Evolutionary conservation across 1,139 yeast genomes (phyloP).

Genomic region (Protomyces lactucae-debilis): DNA sequence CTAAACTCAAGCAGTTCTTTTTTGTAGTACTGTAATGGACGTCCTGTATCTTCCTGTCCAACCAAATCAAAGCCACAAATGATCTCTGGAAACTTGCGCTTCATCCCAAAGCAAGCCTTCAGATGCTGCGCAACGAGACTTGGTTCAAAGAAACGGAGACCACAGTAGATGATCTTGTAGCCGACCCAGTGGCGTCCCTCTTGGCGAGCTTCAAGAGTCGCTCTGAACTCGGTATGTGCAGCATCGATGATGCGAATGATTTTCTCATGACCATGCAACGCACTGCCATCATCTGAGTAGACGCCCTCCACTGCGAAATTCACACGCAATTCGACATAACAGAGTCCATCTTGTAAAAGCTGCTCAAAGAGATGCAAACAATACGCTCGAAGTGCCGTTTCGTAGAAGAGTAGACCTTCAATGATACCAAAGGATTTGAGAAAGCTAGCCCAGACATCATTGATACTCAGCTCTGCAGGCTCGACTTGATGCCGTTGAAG

Average conservation of each 20-base stretch:
- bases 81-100: not conserved
- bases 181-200: not conserved
- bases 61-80: conserved; percentile 1
- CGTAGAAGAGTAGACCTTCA: not conserved
- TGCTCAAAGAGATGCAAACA: not conserved
- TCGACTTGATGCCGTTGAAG: not conserved
- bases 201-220: not conserved
- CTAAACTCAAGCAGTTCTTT: not conserved
- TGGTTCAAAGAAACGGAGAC: not conserved
- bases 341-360: not conserved
- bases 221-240: not conserved
- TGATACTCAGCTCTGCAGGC: not conserved
- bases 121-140: not conserved
- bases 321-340: not conserved
- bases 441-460: not conserved
- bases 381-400: not conserved
- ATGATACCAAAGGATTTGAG: not conserved
- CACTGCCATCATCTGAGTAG: not conserved
- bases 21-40: not conserved
- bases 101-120: not conserved
- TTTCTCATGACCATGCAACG: not conserved
- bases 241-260: not conserved
- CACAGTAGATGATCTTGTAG: not conserved
- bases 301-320: not conserved
- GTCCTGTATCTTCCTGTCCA: conserved; percentile 1